Conservation (phyloP, 2,329 filamentous ascomycete species). For the Pseudogymnoascus sp. region DNA sequence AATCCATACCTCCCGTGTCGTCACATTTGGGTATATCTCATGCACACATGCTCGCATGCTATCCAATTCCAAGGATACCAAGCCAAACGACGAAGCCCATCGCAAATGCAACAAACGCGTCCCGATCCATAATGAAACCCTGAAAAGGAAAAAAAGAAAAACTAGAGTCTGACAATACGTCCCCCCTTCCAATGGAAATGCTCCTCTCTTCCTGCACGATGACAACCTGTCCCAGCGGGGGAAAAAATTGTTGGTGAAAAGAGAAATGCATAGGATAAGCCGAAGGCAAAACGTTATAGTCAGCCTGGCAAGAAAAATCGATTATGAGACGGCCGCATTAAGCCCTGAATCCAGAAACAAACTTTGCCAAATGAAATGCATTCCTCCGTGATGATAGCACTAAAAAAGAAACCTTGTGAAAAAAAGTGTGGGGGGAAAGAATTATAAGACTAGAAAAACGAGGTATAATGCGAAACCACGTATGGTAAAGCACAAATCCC, state of each 20-base stretch:
- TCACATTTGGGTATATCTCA: conserved; percentile 9
- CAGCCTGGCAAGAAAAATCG: not conserved
- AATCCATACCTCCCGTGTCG: conserved; percentile 9
- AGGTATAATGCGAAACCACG: conserved; percentile 8
- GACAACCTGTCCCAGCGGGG: not conserved
- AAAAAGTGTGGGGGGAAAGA: not conserved
- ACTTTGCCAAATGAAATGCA: conserved; percentile 1
- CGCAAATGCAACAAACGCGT: conserved; percentile 7
- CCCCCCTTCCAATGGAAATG: not conserved
- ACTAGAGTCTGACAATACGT: not conserved
- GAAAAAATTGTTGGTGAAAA: not conserved
- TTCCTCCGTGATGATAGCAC: conserved; percentile 3
- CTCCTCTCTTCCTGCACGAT: not conserved
- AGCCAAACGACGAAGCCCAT: conserved; percentile 7
- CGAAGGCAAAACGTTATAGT: not conserved
- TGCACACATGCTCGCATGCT: conserved; percentile 7
- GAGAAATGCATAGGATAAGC: not conserved
- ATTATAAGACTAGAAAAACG: conserved; percentile 4
- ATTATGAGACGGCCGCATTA: not conserved
- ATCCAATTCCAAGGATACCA: conserved; percentile 9
- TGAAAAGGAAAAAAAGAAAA: not conserved
- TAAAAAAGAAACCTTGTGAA: not conserved
- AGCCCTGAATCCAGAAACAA: not conserved
- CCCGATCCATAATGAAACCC: not conserved
- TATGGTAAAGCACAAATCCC: not conserved